Conservation (phyloP, 805 yeast genomes). For the Phaffomyces thermotolerans region DNA sequence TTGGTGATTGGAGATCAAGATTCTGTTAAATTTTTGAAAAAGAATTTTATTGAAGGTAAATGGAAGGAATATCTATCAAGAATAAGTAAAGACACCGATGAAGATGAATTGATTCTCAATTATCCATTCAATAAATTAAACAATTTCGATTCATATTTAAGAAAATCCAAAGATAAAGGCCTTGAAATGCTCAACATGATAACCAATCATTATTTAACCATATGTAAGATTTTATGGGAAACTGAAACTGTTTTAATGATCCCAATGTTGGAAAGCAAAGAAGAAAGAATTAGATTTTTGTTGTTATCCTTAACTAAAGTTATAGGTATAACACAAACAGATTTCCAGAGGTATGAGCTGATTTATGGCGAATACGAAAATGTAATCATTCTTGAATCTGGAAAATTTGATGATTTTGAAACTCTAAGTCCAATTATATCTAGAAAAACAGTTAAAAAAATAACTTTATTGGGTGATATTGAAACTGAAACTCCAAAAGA, state of each 20-base stretch:
- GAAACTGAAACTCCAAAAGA: slow-evolving; percentile 6
- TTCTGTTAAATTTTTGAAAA: slow-evolving; percentile 29
- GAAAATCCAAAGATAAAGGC: background rate
- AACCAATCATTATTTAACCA: slow-evolving; percentile 9
- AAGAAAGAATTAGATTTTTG: background rate
- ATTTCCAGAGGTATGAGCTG: slow-evolving; percentile 12
- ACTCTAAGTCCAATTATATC: slow-evolving; percentile 23
- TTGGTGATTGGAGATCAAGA: slow-evolving; percentile 32
- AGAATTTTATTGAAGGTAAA: slow-evolving; percentile 15
- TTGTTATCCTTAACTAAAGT: slow-evolving; percentile 21
- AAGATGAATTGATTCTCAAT: background rate
- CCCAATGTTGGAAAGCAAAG: background rate
- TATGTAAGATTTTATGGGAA: background rate
- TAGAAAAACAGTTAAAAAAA: slow-evolving; percentile 16
- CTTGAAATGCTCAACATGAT: background rate
- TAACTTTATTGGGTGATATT: slow-evolving; percentile 32
- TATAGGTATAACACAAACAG: slow-evolving; percentile 22
- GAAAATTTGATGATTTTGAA: slow-evolving; percentile 26
- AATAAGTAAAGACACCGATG: background rate
- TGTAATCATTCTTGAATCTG: slow-evolving; percentile 29
- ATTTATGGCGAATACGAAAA: slow-evolving; percentile 21
- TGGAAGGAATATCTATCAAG: slow-evolving; percentile 9
- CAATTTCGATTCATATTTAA: background rate
- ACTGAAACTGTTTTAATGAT: background rate
- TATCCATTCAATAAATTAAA: slow-evolving; percentile 14